Evolutionary conservation across 306 rosid species (phyloP), one percentile per base, ranked within the genome.

Genomic region (Leucaena leucocephala): DNA sequence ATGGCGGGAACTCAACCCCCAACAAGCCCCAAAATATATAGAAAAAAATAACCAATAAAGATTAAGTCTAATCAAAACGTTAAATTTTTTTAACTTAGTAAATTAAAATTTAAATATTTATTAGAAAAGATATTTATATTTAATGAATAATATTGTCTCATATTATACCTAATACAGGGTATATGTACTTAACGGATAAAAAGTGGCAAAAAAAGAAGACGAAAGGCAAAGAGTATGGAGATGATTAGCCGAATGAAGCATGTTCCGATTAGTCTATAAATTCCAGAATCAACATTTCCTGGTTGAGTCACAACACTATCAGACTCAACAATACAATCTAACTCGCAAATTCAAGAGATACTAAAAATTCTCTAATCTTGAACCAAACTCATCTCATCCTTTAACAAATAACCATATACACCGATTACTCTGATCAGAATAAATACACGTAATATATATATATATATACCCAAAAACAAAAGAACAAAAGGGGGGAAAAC

Each of bases 351-450:
- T 76, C 76, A 80, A 76, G 43, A 62, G 59, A 82, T 8, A 63
- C 54, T 17, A 54, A 17, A 5, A 43, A 68, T 21, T 68, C 55
- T 69, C 81, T 77, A 69, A 54, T 36, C 76, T 74, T 54, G 22
- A 69, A 48, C 77, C 79, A 74, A 80, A 70, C 48, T 78, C 85
- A 27, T 27, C 27, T 27, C 27, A 70, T 78, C 77, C 75, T 75
- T 65, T 65, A 52, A 64, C 79, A 63, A 63, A 77, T 68, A 63
- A 45, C 74, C 83, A 65, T 82, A 71, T 85, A 16, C 83, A 82
- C 82, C 70, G 74, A 76, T 70, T 76, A 73, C 79, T 63, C 75
- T 42, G 39, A 68, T 22, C 73, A 44, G 39, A 63, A 46, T 83
- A 80, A 70, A 80, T 80, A 83, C 81, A 83, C 8, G 79, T 86